Conservation (phyloP, 164 flowering plant genomes). For the Aristolochia californica region DNA sequence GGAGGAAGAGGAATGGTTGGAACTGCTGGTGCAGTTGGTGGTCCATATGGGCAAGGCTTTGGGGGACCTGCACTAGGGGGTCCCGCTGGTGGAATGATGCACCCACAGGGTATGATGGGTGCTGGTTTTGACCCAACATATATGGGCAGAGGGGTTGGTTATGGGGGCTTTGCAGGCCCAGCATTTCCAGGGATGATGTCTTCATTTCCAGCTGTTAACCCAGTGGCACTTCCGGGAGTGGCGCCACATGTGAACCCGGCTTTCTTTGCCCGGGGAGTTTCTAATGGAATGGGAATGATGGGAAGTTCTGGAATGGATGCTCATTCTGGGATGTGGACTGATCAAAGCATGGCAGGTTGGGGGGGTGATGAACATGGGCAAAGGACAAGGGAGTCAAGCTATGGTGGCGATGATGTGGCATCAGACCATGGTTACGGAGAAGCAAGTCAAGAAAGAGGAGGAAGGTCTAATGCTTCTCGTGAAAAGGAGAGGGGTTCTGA, state of each 20-base stretch:
- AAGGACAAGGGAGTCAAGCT: conserved; percentile 55
- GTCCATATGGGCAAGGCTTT: conserved; percentile 46
- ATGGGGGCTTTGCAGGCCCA: conserved; percentile 59
- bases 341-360: conserved; percentile 60
- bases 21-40: conserved; percentile 23
- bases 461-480: conserved; percentile 37
- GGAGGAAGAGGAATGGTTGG: conserved; percentile 39
- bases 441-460: conserved; percentile 44
- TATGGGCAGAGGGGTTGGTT: conserved; percentile 63
- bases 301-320: conserved; percentile 53
- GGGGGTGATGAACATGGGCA: conserved; percentile 41
- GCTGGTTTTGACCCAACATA: conserved; percentile 59
- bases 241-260: conserved; percentile 81
- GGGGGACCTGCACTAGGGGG: conserved; percentile 58
- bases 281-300: conserved; percentile 70
- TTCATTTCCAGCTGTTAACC: conserved; percentile 47
- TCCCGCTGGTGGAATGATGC: conserved; percentile 55
- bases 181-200: conserved; percentile 64
- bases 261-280: conserved; percentile 59
- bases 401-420: conserved; percentile 61
- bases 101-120: conserved; percentile 68
- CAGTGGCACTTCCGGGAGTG: conserved; percentile 56
- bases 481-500: conserved; percentile 61
- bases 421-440: conserved; percentile 66
- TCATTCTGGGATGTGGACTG: conserved; percentile 59